phyloP scores from a whole-genome alignment of 768 basidiomycete genomes.

The Agaricus blazei region DNA sequence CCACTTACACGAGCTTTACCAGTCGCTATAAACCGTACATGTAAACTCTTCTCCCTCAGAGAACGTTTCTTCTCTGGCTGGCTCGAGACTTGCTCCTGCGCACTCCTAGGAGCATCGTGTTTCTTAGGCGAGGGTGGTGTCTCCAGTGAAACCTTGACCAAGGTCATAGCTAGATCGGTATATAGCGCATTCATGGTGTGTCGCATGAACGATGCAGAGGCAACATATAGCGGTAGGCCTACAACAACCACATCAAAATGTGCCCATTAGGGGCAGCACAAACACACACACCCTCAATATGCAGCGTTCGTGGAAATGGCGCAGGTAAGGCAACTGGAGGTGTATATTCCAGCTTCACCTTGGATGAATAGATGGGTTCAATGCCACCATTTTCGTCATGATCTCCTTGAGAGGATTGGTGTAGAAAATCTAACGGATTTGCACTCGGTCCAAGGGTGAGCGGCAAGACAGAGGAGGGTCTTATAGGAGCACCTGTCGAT shows the following conservation, averaged over 20 bases:
- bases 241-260: not conserved
- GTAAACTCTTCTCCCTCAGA: slow-evolving; percentile 53
- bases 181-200: slow-evolving; percentile 76
- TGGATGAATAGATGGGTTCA: slow-evolving; percentile 57
- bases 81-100: not conserved
- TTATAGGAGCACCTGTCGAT: slow-evolving; percentile 30
- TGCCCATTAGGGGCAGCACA: not conserved
- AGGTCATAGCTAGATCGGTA: slow-evolving; percentile 52
- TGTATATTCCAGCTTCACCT: slow-evolving; percentile 59
- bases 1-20: slow-evolving; percentile 65
- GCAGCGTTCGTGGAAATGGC: slow-evolving; percentile 65
- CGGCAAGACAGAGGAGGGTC: slow-evolving; percentile 4
- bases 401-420: slow-evolving; percentile 20
- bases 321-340: slow-evolving; percentile 62
- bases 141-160: slow-evolving; percentile 44
- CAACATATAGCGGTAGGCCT: slow-evolving; percentile 72
- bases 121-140: slow-evolving; percentile 17
- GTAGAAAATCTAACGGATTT: slow-evolving; percentile 17
- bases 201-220: slow-evolving; percentile 63
- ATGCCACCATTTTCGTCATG: slow-evolving; percentile 29
- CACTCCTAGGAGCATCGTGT: not conserved
- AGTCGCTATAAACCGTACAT: slow-evolving; percentile 47
- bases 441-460: slow-evolving; percentile 12
- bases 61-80: slow-evolving; percentile 19
- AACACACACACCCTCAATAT: slow-evolving; percentile 57